Evolutionary conservation across 805 yeast species (phyloP).

Genomic region (Metschnikowia picachoensis): DNA sequence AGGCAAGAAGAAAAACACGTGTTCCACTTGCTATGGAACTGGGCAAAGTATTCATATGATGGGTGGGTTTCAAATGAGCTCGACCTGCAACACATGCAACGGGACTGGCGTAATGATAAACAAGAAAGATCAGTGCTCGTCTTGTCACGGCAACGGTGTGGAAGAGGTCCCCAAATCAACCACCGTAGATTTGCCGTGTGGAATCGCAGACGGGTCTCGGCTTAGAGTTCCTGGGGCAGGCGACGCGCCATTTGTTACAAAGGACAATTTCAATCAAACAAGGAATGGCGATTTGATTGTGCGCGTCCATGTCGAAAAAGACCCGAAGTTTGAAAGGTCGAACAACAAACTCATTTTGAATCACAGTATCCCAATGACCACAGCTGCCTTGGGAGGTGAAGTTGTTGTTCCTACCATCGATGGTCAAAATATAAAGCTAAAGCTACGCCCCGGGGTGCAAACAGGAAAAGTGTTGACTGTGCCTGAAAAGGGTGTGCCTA

Average conservation of each 20-base stretch:
- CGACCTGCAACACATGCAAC: slow-evolving; percentile 82
- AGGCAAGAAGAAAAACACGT: slow-evolving; percentile 71
- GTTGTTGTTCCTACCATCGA: slow-evolving; percentile 87
- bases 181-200: slow-evolving; percentile 81
- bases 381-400: slow-evolving; percentile 94
- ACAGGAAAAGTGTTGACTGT: slow-evolving; percentile 68
- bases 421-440: slow-evolving; percentile 71
- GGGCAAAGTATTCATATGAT: slow-evolving; percentile 84
- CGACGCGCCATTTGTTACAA: slow-evolving; percentile 75
- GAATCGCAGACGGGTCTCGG: slow-evolving; percentile 81
- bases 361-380: slow-evolving; percentile 81
- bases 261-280: slow-evolving; percentile 63
- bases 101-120: slow-evolving; percentile 84
- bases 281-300: slow-evolving; percentile 86
- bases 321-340: slow-evolving; percentile 62
- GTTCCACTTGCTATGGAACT: slow-evolving; percentile 87
- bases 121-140: slow-evolving; percentile 61
- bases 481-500: slow-evolving; percentile 86
- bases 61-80: slow-evolving; percentile 96
- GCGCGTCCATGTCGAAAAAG: slow-evolving; percentile 73
- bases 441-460: slow-evolving; percentile 82
- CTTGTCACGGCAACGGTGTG: slow-evolving; percentile 92
- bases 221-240: slow-evolving; percentile 86
- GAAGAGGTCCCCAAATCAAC: slow-evolving; percentile 63
- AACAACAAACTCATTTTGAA: slow-evolving; percentile 64